Evolutionary conservation across 176 grass and related monocot genomes (phyloP), one percentile per base, ranked within the genome.

Genomic region (Paspalum notatum): DNA sequence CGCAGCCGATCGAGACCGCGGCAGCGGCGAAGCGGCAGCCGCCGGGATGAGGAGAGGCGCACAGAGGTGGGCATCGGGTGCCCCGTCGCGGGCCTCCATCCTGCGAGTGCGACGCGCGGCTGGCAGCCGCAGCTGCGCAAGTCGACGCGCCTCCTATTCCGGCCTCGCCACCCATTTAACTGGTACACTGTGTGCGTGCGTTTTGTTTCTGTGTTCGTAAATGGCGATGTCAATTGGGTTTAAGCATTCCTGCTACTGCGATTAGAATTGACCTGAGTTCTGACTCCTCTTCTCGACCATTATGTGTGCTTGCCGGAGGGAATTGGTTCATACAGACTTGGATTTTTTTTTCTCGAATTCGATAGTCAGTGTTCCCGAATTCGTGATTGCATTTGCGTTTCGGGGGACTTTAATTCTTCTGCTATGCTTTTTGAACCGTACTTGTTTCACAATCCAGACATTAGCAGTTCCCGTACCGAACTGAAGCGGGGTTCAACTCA

Each of bases 151-250:
- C 14, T 68, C 74, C 59, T 82, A n/a, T 85, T 71, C 82, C 81
- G 86, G 37, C 53, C 79, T 75, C 90, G 60, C 76, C 74, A 83
- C 44, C 88, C 78, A 39, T 97, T 93, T 62, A 85, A 80, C 81
- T 85, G 91, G 94, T 93, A 77, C 74, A 44, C n/a, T 14, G 20
- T 53, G 2, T 24, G 40, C 40, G 1, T 10, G 41, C 12, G 63
- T 42, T n/a, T 20, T 9, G 8, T 44, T 10, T 9, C 39, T 38
- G 40, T 21, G 59, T 74, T 62, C 69, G 46, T 41, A 37, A 27
- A 6, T 80, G 63, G 16, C 8, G 62, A 84, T 67, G 58, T 16
- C 40, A 20, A 48, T 26, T 86, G 2, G 13, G 42, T 48, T 66
- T 16, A 32, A 14, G 4, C 25, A 15, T 32, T 56, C 40, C 15